These are phyloP conservation scores for Diaporthe caulivora DNA, from an alignment of 2,329 filamentous ascomycete genomes.

Conservation along the genomic window DNA sequence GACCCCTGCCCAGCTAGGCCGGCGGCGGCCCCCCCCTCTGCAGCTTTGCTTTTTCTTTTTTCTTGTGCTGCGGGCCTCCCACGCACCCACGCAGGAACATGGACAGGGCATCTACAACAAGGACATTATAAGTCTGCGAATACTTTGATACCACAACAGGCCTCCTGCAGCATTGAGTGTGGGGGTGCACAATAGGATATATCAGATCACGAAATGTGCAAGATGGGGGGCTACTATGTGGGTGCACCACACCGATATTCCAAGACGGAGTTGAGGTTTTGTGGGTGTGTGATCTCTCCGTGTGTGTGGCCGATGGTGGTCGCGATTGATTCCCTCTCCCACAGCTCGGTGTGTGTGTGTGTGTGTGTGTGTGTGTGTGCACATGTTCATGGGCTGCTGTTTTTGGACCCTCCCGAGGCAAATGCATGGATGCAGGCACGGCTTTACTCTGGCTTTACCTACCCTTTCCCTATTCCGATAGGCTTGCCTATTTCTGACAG, in stretches of 20 bases:
- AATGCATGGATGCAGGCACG: not conserved
- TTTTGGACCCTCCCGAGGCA: too few relatives aligned
- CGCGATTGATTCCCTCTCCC: not conserved
- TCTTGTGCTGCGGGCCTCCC: slow-evolving; percentile 3
- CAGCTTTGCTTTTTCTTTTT: not conserved
- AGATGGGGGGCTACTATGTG: not conserved
- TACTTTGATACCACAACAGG: too few relatives aligned
- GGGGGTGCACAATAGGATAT: not conserved
- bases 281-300: slow-evolving; percentile 26
- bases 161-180: not conserved
- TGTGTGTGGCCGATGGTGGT: not conserved
- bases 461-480: too few relatives aligned
- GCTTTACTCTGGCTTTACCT: not conserved
- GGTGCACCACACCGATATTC: slow-evolving; percentile 1
- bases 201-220: too few relatives aligned
- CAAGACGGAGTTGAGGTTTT: not conserved
- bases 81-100: slow-evolving; percentile 9
- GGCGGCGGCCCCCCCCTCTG: too few relatives aligned
- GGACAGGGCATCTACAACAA: slow-evolving; percentile 1
- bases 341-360: too few relatives aligned
- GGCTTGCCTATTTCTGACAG: too few relatives aligned
- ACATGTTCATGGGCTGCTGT: too few relatives aligned
- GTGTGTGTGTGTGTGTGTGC: too few relatives aligned
- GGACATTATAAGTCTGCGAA: not conserved
- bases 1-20: not conserved